Conservation (phyloP, 1,139 yeast genomes). For the Magnusiomyces tetraspermus region DNA sequence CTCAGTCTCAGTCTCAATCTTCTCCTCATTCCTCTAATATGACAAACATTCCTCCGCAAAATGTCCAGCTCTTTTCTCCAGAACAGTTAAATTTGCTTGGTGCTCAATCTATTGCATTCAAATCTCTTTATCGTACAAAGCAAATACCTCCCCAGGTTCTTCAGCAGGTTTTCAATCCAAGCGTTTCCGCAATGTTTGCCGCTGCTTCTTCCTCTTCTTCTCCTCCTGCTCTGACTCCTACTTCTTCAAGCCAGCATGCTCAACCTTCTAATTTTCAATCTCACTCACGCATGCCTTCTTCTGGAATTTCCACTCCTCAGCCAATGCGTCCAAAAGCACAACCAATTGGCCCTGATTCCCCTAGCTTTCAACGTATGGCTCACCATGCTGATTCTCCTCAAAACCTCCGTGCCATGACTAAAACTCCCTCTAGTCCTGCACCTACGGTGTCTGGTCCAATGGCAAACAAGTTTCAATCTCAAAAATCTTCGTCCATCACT, state of each 20-base stretch:
- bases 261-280: not conserved
- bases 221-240: slow-evolving; percentile 6
- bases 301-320: slow-evolving; percentile 5
- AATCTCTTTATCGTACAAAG: slow-evolving; percentile 59
- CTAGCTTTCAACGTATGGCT: slow-evolving; percentile 4
- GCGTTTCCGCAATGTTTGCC: not conserved
- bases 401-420: not conserved
- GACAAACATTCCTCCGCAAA: slow-evolving; percentile 7
- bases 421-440: slow-evolving; percentile 1
- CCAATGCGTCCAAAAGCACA: slow-evolving; percentile 7
- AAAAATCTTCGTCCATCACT: not conserved
- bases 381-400: not conserved
- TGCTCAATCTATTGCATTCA: slow-evolving; percentile 66
- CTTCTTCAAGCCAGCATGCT: slow-evolving; percentile 5
- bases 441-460: not conserved
- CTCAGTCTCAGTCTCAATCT: not conserved
- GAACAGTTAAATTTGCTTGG: slow-evolving; percentile 47
- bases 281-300: not conserved
- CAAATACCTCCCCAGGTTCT: slow-evolving; percentile 47
- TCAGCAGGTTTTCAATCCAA: slow-evolving; percentile 29
- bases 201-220: slow-evolving; percentile 2
- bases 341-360: slow-evolving; percentile 28
- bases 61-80: slow-evolving; percentile 22
- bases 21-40: not conserved
- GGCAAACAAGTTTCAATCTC: not conserved